Percentiles rank a stretch among this genome's conserved stretches.
Conservation (phyloP, 441 rosid species). For the Corymbia calophylla region DNA sequence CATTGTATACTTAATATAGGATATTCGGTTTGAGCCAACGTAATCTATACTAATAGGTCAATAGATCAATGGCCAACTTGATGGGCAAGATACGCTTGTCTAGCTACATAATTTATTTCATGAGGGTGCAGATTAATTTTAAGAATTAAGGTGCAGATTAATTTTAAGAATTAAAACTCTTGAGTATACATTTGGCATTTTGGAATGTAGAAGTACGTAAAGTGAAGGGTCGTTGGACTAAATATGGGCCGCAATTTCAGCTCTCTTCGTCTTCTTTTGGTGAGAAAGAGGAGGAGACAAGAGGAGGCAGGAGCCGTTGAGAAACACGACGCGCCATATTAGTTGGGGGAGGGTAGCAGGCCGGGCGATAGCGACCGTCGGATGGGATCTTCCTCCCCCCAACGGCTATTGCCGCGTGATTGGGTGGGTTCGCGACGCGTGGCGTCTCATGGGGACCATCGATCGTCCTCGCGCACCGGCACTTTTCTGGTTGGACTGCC, state of each 20-base stretch:
- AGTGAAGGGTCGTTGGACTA: neutral
- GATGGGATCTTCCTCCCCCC: neutral
- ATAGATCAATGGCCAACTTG: neutral
- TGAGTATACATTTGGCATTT: neutral
- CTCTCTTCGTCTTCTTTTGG: neutral
- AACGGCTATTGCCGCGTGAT: slow-evolving; percentile 17
- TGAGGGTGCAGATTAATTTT: neutral
- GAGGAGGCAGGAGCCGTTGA: neutral
- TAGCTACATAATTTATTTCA: neutral
- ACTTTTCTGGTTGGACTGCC: neutral
- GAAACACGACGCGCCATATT: neutral
- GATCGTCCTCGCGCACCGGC: neutral
- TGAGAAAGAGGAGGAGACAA: neutral
- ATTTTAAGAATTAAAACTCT: neutral
- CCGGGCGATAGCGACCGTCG: neutral
- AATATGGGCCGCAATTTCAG: neutral
- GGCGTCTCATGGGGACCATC: neutral
- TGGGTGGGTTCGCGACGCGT: slow-evolving; percentile 11
- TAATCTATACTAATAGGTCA: no score
- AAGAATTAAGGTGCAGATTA: neutral
- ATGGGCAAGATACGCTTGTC: neutral
- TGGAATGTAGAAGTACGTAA: neutral
- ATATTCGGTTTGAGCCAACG: rapidly evolving
- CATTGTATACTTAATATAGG: neutral
- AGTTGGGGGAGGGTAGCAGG: neutral